Evolutionary conservation across 306 rosid genomes (phyloP).

Genomic region (Malus asiatica): DNA sequence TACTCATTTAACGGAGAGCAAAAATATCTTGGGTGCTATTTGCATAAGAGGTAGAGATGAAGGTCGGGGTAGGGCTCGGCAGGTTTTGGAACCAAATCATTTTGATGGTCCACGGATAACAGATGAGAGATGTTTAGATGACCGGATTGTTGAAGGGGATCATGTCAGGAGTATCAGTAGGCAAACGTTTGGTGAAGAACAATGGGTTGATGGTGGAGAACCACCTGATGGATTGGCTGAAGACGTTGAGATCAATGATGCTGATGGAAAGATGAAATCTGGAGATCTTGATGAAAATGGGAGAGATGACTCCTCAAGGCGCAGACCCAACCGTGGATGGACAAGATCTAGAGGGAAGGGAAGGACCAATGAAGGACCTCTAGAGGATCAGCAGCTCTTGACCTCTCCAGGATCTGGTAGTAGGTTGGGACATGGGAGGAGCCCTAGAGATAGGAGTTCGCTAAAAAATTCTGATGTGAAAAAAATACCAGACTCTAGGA

Average conservation of each 20-base stretch:
- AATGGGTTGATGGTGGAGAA: constrained; percentile 52
- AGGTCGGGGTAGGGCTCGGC: constrained; percentile 64
- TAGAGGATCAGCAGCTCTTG: constrained; percentile 59
- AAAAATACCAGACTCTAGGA: constrained; percentile 52
- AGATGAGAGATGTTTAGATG: constrained; percentile 69
- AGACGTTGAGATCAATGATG: constrained; percentile 31
- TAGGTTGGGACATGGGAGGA: constrained; percentile 56
- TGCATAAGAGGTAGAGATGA: constrained; percentile 67
- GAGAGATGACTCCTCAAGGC: constrained; percentile 73
- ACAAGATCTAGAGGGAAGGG: constrained; percentile 71
- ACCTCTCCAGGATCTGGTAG: constrained; percentile 73
- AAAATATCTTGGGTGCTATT: constrained; percentile 44
- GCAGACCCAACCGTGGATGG: constrained; percentile 67
- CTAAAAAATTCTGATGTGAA: constrained; percentile 46
- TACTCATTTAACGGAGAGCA: constrained; percentile 49
- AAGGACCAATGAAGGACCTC: constrained; percentile 58
- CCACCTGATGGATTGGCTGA: constrained; percentile 48
- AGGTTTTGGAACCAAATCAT: constrained; percentile 58
- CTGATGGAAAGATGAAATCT: constrained; percentile 57
- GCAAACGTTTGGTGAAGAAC: constrained; percentile 44
- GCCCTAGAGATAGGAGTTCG: constrained; percentile 50
- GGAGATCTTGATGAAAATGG: constrained; percentile 71
- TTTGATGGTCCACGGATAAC: constrained; percentile 54
- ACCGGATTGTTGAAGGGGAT: constrained; percentile 51
- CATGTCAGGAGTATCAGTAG: constrained; percentile 43